Base-by-base conservation (phyloP, 73 alveolate genomes). In the Diophrys sp. region DNA sequence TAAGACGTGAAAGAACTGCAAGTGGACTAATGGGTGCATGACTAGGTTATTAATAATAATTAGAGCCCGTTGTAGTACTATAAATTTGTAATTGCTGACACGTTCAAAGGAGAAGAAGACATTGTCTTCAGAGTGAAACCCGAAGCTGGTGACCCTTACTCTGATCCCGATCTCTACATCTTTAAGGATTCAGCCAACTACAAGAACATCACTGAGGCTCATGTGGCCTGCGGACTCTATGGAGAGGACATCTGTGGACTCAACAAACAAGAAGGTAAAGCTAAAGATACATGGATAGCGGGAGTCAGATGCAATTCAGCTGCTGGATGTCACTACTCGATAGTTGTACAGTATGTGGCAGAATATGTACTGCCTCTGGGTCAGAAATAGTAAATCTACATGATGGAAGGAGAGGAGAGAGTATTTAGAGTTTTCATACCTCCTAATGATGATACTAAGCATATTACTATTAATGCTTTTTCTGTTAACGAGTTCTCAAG, bases 201-300 rank as follows among this genome's bases (percentile, higher is more conserved):
- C 18, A 44, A 44, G 62, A 44, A 44, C 62, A 18, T 44, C 18
- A 44, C 62, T 18, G n/a, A 44, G 18, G 62, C 62, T 11, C 23
- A 11, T 23, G 73, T 29, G n/a, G 33, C 54, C 18, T 76, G 84
- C 28, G 62, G 57, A 1, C 28, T 26, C 24, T 76, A 56, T 28
- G 84, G 84, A 29, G 78, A 76, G 44, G 84, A 76, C 57, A 56
- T 56, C 14, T 76, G 84, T 29, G 57, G 54, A 29, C 23, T 76
- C 23, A 29, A 55, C 29, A 29, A 76, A 14, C 30, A 29, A 27
- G 72, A 56, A n/a, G 32, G n/a, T 33, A 62, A 57, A 28, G 73
- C 55, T 24, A 57, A 56, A 24, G 44, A 30, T n/a, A 2, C 27
- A 2, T 56, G 71, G 56, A n/a, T 23, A 1, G 14, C 57, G 1